A percentile compares a stretch with the other conserved stretches of the same genome.
phyloP scores from a whole-genome alignment of 2,329 filamentous ascomycete species.

The Cytospora schulzeri region DNA sequence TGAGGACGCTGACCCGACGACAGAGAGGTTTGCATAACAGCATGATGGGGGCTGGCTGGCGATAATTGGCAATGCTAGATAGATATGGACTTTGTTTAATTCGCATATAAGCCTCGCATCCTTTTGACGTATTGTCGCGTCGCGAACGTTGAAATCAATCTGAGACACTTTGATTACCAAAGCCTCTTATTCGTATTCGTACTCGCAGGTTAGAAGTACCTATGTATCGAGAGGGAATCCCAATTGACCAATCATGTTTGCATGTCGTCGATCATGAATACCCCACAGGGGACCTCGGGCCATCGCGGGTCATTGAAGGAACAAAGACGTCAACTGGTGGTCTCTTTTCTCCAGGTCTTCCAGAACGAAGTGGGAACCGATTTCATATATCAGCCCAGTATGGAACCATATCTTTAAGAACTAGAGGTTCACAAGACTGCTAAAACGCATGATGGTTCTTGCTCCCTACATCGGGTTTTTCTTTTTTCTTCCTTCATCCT shows the following conservation, averaged over 20 bases:
- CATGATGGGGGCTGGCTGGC: too few species aligned
- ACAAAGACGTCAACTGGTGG: not conserved
- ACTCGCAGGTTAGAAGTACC: not conserved
- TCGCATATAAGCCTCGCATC: not conserved
- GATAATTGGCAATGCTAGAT: too few species aligned
- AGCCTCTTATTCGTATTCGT: slow-evolving; percentile 6
- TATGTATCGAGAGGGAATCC: too few species aligned
- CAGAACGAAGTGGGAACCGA: slow-evolving; percentile 19
- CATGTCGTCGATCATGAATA: not conserved
- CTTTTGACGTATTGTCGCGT: not conserved
- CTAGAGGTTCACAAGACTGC: slow-evolving; percentile 2
- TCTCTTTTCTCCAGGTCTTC: slow-evolving; percentile 10
- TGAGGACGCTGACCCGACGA: not conserved
- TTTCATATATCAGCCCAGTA: slow-evolving; percentile 22
- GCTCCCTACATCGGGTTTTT: not conserved
- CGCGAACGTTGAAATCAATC: not conserved
- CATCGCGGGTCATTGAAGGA: not conserved
- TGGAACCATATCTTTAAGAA: slow-evolving; percentile 12
- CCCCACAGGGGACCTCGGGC: slow-evolving; percentile 5
- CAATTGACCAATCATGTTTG: not conserved
- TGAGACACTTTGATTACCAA: not conserved
- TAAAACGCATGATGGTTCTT: slow-evolving; percentile 12
- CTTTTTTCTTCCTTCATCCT: not conserved
- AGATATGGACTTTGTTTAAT: too few species aligned
- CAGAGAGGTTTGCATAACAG: too few species aligned